Conservation (phyloP, 2,329 filamentous ascomycete species). For the Amylocarpus encephaloides region DNA sequence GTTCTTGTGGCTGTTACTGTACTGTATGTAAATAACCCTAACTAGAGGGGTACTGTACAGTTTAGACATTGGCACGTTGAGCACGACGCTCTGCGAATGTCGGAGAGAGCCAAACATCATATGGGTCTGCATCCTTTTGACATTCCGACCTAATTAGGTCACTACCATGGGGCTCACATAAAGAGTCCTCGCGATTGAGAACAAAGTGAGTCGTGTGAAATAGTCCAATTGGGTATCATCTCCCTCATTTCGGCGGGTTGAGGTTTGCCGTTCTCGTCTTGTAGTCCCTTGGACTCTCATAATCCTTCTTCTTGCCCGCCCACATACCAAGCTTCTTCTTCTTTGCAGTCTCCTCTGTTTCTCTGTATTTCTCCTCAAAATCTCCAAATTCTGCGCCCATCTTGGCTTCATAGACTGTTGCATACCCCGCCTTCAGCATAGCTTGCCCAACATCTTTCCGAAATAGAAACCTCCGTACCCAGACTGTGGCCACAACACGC, state of each 20-base stretch:
- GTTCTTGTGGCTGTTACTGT: too few species aligned
- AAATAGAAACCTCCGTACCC: slow-evolving; percentile 58
- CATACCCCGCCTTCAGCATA: slow-evolving; percentile 79
- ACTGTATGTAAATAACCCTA: too few species aligned
- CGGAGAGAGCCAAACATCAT: too few species aligned
- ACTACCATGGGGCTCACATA: neutral
- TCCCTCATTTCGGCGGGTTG: slow-evolving; percentile 25
- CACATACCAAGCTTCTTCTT: slow-evolving; percentile 66
- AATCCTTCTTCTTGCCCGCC: slow-evolving; percentile 54
- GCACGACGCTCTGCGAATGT: too few species aligned
- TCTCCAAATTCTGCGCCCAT: slow-evolving; percentile 82
- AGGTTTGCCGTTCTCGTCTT: slow-evolving; percentile 52
- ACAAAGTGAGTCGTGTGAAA: too few species aligned
- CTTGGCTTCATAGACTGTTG: slow-evolving; percentile 92
- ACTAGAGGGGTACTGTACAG: too few species aligned
- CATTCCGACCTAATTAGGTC: too few species aligned
- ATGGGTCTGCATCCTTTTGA: too few species aligned
- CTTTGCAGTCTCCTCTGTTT: slow-evolving; percentile 62
- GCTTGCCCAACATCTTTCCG: slow-evolving; percentile 78
- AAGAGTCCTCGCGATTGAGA: neutral
- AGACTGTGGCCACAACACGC: slow-evolving; percentile 80
- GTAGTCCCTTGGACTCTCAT: slow-evolving; percentile 83
- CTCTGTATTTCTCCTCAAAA: slow-evolving; percentile 55
- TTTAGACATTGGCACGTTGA: too few species aligned
- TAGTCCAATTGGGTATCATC: slow-evolving; percentile 11